Percentiles rank a stretch among this genome's conserved stretches.
phyloP scores from a whole-genome alignment of 768 basidiomycete genomes.

The Flagelloscypha sp. region DNA sequence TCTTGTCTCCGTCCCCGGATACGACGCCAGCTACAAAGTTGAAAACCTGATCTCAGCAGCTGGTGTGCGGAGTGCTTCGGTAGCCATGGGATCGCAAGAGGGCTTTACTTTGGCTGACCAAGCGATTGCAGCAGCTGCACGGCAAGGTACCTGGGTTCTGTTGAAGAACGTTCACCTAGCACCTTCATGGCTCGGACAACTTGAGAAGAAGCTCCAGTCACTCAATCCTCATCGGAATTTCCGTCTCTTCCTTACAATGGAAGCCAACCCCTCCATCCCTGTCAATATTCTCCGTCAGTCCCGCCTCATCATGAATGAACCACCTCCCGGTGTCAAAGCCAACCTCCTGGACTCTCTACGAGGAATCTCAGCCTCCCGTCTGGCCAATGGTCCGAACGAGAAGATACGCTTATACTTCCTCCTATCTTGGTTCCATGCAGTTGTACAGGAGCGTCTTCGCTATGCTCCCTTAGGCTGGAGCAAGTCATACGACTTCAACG shows the following conservation, averaged over 20 bases:
- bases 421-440: conserved; percentile 97
- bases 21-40: conserved; percentile 96
- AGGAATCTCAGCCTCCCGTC: conserved; percentile 59
- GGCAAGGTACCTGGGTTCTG: conserved; percentile 93
- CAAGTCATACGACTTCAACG: conserved; percentile 97
- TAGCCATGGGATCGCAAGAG: conserved; percentile 98
- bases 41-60: conserved; percentile 79
- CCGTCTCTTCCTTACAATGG: conserved; percentile 98
- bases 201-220: conserved; percentile 95
- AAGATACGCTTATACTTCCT: conserved; percentile 92
- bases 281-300: conserved; percentile 96
- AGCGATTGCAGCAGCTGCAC: conserved; percentile 85
- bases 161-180: conserved; percentile 97
- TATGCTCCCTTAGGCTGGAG: conserved; percentile 97
- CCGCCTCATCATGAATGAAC: conserved; percentile 97
- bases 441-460: conserved; percentile 92
- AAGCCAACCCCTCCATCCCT: conserved; percentile 88
- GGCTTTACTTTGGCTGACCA: conserved; percentile 95
- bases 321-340: conserved; percentile 93
- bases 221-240: conserved; percentile 84
- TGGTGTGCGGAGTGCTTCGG: conserved; percentile 71
- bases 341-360: conserved; percentile 87
- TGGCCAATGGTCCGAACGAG: conserved; percentile 84
- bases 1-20: conserved; percentile 88
- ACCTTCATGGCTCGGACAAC: conserved; percentile 88